These are phyloP conservation scores for Candida coleopterorum DNA, from an alignment of 805 yeast genomes.

Conservation along the genomic window DNA sequence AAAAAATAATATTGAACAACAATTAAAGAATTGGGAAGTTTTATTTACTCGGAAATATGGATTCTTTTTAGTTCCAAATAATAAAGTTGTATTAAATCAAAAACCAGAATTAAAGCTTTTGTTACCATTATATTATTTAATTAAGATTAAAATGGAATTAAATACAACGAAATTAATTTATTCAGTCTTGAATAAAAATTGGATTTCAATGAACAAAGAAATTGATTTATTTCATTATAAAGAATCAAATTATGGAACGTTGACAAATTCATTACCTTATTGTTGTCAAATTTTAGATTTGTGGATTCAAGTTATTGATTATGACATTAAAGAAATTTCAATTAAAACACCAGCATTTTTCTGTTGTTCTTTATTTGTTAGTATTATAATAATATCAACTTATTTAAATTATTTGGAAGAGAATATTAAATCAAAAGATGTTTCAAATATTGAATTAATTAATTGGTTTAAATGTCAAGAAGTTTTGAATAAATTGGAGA, in stretches of 20 bases:
- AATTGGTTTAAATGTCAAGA: conserved; percentile 60
- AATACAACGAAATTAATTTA: conserved; percentile 58
- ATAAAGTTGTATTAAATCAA: no score
- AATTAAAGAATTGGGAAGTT: conserved; percentile 66
- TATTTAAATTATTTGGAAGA: conserved; percentile 53
- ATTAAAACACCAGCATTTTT: conserved; percentile 74
- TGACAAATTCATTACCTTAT: conserved; percentile 58
- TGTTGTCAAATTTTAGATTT: conserved; percentile 55
- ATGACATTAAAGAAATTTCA: conserved; percentile 60
- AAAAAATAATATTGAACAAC: conserved; percentile 52
- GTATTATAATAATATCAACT: conserved; percentile 59
- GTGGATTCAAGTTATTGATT: conserved; percentile 50
- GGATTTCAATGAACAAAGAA: conserved; percentile 58
- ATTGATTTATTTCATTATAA: conserved; percentile 44
- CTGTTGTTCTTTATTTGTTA: conserved; percentile 62
- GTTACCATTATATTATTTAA: conserved; percentile 61
- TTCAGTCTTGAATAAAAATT: conserved; percentile 60
- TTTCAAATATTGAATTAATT: conserved; percentile 11
- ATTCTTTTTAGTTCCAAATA: no score
- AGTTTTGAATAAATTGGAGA: conserved; percentile 56
- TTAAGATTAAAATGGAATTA: conserved; percentile 61
- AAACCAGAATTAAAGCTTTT: conserved; percentile 58
- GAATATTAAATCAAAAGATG: conserved; percentile 11
- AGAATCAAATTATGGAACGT: conserved; percentile 38
- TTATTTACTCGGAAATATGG: no score